These are phyloP conservation scores for Phialophora verrucosa DNA, from an alignment of 2,329 filamentous ascomycete species.

Conservation along the genomic window DNA sequence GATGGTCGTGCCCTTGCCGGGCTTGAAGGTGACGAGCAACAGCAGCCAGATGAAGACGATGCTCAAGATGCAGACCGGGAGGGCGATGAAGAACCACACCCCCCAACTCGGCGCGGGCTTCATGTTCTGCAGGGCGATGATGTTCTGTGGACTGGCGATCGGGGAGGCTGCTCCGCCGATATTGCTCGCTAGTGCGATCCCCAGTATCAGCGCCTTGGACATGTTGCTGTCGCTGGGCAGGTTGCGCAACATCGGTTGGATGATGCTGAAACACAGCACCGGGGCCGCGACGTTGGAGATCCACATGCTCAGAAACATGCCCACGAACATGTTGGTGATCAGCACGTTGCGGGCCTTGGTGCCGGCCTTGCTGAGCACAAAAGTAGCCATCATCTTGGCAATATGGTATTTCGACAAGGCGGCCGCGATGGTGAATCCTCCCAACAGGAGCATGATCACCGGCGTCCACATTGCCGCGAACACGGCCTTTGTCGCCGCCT, in stretches of 20 bases:
- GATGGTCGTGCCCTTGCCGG: constrained; percentile 83
- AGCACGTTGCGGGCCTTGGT: constrained; percentile 87
- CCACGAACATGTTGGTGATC: constrained; percentile 98
- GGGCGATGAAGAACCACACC: constrained; percentile 93
- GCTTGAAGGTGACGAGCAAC: constrained; percentile 82
- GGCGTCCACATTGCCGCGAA: constrained; percentile 99
- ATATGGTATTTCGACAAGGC: constrained; percentile 97
- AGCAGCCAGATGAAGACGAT: constrained; percentile 88
- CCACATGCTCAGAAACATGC: constrained; percentile 97
- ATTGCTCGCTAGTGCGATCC: constrained; percentile 92
- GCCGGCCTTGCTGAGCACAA: constrained; percentile 94
- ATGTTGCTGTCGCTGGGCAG: constrained; percentile 88
- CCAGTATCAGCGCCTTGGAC: constrained; percentile 92
- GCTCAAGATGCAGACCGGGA: constrained; percentile 89
- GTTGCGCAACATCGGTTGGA: constrained; percentile 95
- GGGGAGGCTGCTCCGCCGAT: constrained; percentile 95
- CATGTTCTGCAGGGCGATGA: constrained; percentile 97
- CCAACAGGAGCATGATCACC: constrained; percentile 96
- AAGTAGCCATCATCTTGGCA: constrained; percentile 94
- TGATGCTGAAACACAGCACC: constrained; percentile 96
- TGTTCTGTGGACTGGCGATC: constrained; percentile 96
- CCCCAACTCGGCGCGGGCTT: constrained; percentile 88
- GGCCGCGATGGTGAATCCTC: constrained; percentile 93
- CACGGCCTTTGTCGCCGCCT: constrained; percentile 79
- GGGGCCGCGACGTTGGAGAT: constrained; percentile 98